phyloP scores from a whole-genome alignment of 306 rosid species.

The Casuarina equisetifolia region DNA sequence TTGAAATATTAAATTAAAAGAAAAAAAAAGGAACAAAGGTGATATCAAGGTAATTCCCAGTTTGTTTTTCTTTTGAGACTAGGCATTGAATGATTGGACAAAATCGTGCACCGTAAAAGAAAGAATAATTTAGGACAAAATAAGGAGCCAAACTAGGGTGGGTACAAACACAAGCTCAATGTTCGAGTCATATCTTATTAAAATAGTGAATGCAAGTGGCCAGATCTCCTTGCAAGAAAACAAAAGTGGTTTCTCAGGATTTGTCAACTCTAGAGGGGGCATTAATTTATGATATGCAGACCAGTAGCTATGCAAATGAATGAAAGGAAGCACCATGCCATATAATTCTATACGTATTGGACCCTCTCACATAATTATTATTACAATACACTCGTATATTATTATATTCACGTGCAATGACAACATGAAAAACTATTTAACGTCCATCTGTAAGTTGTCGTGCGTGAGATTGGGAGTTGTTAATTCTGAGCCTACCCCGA shows the following conservation, averaged over 20 bases:
- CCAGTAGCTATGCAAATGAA: slow-evolving; percentile 30
- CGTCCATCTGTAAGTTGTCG: slow-evolving; percentile 32
- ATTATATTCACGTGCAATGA: slow-evolving; percentile 14
- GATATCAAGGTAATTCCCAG: too few species aligned
- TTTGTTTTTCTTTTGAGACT: too few species aligned
- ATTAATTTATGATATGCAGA: slow-evolving; percentile 40
- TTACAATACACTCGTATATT: slow-evolving; percentile 4
- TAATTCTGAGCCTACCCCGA: too few species aligned
- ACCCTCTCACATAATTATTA: slow-evolving; percentile 3
- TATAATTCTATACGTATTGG: slow-evolving; percentile 43
- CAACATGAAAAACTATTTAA: slow-evolving; percentile 14
- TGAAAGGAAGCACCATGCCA: slow-evolving; percentile 37
- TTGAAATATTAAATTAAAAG: too few species aligned
- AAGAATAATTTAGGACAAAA: neutral
- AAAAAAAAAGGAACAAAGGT: too few species aligned
- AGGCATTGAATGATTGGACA: neutral
- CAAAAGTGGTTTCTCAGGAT: slow-evolving; percentile 40
- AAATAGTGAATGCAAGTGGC: neutral
- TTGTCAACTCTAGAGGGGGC: slow-evolving; percentile 18
- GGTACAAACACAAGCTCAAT: neutral
- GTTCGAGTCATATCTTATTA: too few species aligned
- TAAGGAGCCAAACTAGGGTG: neutral
- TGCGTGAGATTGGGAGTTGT: too few species aligned
- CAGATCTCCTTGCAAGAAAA: slow-evolving; percentile 16
- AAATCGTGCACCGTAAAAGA: neutral